Percentiles rank a stretch among this genome's conserved stretches.
These are phyloP conservation scores for Nidula microcarpa DNA, from an alignment of 768 basidiomycete genomes.

Conservation along the genomic window DNA sequence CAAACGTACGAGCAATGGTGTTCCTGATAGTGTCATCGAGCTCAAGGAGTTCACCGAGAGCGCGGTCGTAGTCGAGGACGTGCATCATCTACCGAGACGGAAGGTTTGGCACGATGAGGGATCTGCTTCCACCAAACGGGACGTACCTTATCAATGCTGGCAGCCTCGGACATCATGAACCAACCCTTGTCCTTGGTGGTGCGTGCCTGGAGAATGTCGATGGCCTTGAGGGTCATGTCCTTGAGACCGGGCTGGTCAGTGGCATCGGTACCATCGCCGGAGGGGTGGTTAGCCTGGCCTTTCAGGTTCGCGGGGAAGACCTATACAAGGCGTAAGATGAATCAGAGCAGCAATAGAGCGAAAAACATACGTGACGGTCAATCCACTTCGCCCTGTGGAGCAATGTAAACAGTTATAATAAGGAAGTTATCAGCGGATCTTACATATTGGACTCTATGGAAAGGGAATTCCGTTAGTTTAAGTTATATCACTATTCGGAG, in stretches of 20 bases:
- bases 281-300: slow-evolving; percentile 32
- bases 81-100: slow-evolving; percentile 36
- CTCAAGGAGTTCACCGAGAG: slow-evolving; percentile 40
- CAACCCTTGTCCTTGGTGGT: slow-evolving; percentile 33
- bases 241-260: slow-evolving; percentile 43
- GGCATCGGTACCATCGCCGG: slow-evolving; percentile 38
- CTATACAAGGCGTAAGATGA: no score
- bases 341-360: no score
- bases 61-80: slow-evolving; percentile 42
- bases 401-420: background rate
- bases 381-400: slow-evolving; percentile 37
- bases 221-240: slow-evolving; percentile 45
- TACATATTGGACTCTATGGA: no score
- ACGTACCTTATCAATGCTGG: slow-evolving; percentile 34
- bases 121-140: slow-evolving; percentile 8
- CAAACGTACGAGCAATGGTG: slow-evolving; percentile 31
- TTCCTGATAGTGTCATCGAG: slow-evolving; percentile 42
- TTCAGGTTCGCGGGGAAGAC: slow-evolving; percentile 33
- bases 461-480: no score
- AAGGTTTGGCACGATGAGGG: no score
- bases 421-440: no score
- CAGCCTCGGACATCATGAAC: slow-evolving; percentile 48
- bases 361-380: slow-evolving; percentile 23
- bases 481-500: no score
- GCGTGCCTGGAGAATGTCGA: slow-evolving; percentile 37